Evolutionary conservation across 164 flowering plant species (phyloP), one percentile per base, ranked within the genome.

Genomic region (Chimonanthus salicifolius): DNA sequence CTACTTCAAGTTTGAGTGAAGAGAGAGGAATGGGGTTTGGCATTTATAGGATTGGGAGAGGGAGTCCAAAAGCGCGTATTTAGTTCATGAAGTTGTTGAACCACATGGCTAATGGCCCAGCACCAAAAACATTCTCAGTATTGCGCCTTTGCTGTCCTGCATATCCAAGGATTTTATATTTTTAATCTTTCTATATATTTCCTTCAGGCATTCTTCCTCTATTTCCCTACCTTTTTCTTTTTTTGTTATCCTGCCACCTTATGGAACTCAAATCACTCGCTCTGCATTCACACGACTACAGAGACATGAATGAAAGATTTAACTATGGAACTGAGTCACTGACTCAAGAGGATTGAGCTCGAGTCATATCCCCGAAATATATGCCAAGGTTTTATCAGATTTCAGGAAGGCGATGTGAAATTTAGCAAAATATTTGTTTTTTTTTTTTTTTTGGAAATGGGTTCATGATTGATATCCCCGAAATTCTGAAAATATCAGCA

Each of bases 31-130:
- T 51, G 64, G 71, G 21, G 47, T 47, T 3, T 48, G 74, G 64
- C 67, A 79, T 79, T 76, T 79, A 76, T 76, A 79, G 74, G 68
- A 13, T 45, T 49, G 46, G n/a, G 60, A 70, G 7, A 44, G 48
- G 49, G 67, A 67, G 62, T 72, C 58, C 77, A 74, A 74, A 70
- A 47, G 33, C 73, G 48, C 48, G 68, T 45, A 13, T 63, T 33
- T n/a, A 2, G 44, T 33, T 18, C 7, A 71, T 62, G 49, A 71
- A 64, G 78, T 79, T 72, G 74, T 46, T 18, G 69, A 73, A 48
- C 68, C 76, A 72, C 70, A 68, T 48, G 58, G 45, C 3, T 6
- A 8, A 8, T 6, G 18, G 54, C 6, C 47, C 47, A n/a, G 7
- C 68, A n/a, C 6, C 18, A 45, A 5, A 3, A 9, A 49, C 3